These are phyloP conservation scores for Botrytis squamosa DNA, from an alignment of 2,329 filamentous ascomycete species.

Conservation along the genomic window DNA sequence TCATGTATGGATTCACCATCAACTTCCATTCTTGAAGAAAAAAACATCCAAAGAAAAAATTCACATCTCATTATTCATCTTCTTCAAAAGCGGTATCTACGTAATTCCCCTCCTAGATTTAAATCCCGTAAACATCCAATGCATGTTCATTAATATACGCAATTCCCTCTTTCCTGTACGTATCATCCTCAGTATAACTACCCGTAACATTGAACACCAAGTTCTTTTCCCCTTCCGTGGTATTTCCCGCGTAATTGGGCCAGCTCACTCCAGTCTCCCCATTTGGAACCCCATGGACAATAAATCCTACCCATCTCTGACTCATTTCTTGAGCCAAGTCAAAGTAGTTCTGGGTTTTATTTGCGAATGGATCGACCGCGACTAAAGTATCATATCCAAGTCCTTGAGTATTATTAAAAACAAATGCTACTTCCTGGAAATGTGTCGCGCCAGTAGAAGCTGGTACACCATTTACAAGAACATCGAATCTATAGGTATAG, in stretches of 20 bases:
- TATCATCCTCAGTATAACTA: neutral
- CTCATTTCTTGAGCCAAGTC: conserved; percentile 24
- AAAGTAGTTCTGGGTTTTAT: neutral
- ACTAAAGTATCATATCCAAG: conserved; percentile 46
- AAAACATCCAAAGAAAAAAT: neutral
- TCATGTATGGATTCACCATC: too few relatives aligned
- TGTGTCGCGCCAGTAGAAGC: conserved; percentile 39
- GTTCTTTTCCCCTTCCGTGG: neutral
- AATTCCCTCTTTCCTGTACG: neutral
- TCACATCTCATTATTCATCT: neutral
- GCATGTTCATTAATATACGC: conserved; percentile 5
- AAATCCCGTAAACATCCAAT: conserved; percentile 8
- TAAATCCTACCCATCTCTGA: conserved; percentile 25
- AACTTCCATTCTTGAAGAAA: neutral
- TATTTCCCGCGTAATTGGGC: neutral
- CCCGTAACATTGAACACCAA: conserved; percentile 10
- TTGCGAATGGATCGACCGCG: neutral
- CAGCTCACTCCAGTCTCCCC: conserved; percentile 1
- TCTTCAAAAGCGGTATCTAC: neutral
- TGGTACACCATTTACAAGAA: conserved; percentile 39
- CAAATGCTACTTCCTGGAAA: conserved; percentile 53
- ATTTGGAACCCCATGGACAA: conserved; percentile 21
- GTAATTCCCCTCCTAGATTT: neutral
- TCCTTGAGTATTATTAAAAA: conserved; percentile 53
- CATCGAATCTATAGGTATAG: conserved; percentile 48